phyloP scores from a whole-genome alignment of 305 asterid genomes.

The Solanum hybrid region DNA sequence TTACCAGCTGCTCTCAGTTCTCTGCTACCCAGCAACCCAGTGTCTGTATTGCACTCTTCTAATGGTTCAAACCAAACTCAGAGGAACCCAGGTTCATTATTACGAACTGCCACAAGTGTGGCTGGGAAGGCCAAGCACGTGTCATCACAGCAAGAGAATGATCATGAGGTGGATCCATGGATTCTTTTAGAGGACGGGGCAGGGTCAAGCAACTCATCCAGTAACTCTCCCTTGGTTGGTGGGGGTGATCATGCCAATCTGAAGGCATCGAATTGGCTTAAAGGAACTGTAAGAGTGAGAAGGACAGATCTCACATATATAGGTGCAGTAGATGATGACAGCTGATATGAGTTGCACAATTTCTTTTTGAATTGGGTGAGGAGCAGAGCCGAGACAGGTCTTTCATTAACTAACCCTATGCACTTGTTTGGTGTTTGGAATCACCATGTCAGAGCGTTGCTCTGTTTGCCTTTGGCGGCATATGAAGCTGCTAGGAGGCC shows the following conservation, averaged over 20 bases:
- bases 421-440: slow-evolving; percentile 6
- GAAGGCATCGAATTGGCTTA: slow-evolving; percentile 71
- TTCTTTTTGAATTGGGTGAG: slow-evolving; percentile 17
- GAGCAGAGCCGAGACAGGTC: not conserved
- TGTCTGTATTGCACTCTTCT: slow-evolving; percentile 28
- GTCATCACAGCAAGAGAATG: slow-evolving; percentile 40
- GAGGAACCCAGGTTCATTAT: slow-evolving; percentile 39
- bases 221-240: slow-evolving; percentile 34
- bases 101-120: slow-evolving; percentile 36
- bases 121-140: slow-evolving; percentile 38
- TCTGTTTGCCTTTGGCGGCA: slow-evolving; percentile 14
- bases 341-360: slow-evolving; percentile 36
- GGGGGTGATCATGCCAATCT: slow-evolving; percentile 57
- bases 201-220: slow-evolving; percentile 54
- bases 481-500: slow-evolving; percentile 27
- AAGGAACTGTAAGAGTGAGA: slow-evolving; percentile 80
- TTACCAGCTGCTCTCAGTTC: slow-evolving; percentile 49
- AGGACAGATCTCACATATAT: slow-evolving; percentile 78
- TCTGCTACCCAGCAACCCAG: slow-evolving; percentile 61
- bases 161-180: slow-evolving; percentile 69
- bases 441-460: not conserved
- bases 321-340: slow-evolving; percentile 87
- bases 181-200: slow-evolving; percentile 93
- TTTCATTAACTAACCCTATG: not conserved
- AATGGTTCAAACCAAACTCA: slow-evolving; percentile 37